These are phyloP conservation scores for Pyrus bretschneideri DNA, from an alignment of 306 rosid genomes.

Conservation along the genomic window DNA sequence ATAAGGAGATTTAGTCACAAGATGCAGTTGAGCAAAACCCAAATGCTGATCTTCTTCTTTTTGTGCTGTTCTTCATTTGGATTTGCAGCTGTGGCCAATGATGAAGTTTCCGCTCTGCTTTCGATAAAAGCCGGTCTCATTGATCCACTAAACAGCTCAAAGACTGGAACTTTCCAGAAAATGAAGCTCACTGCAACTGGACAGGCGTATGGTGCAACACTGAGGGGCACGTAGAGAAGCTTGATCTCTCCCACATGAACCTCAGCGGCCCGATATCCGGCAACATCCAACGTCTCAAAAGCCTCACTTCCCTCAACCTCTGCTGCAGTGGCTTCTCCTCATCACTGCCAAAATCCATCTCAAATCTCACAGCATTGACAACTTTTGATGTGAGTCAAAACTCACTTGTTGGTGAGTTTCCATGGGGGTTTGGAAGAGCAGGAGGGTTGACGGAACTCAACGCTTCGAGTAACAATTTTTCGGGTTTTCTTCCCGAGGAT, in stretches of 20 bases:
- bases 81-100: slow-evolving; percentile 20
- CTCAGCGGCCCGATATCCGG: slow-evolving; percentile 64
- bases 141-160: slow-evolving; percentile 52
- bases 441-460: slow-evolving; percentile 34
- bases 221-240: slow-evolving; percentile 49
- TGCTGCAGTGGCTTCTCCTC: slow-evolving; percentile 75
- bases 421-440: slow-evolving; percentile 54
- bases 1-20: slow-evolving; percentile 16
- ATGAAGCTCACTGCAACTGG: slow-evolving; percentile 63
- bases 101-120: slow-evolving; percentile 64
- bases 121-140: slow-evolving; percentile 55
- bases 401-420: slow-evolving; percentile 60
- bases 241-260: slow-evolving; percentile 83
- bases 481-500: slow-evolving; percentile 64
- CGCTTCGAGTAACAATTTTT: slow-evolving; percentile 79
- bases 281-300: slow-evolving; percentile 45
- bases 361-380: slow-evolving; percentile 50
- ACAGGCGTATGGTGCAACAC: slow-evolving; percentile 63
- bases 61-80: slow-evolving; percentile 30
- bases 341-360: slow-evolving; percentile 49
- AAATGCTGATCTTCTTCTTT: slow-evolving; percentile 31
- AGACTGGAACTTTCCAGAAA: slow-evolving; percentile 51
- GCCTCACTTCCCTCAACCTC: slow-evolving; percentile 56
- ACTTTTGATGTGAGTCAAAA: slow-evolving; percentile 85
- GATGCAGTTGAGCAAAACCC: slow-evolving; percentile 35